Evolutionary conservation across 2,329 filamentous ascomycete species (phyloP).

Genomic region (Aspergillus hiratsukae): DNA sequence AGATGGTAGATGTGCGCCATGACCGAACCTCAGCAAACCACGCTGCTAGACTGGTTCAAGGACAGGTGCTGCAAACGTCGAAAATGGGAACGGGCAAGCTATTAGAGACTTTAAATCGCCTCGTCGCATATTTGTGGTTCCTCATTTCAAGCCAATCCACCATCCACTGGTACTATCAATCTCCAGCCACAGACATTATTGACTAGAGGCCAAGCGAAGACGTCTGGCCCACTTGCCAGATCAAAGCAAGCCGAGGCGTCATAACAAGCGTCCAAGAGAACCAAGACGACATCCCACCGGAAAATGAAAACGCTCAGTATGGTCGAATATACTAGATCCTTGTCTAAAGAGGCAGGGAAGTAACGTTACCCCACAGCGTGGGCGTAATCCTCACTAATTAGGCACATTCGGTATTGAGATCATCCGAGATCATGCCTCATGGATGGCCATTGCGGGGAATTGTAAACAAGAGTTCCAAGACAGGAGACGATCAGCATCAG

Average conservation of each 20-base stretch:
- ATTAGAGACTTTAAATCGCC: background rate
- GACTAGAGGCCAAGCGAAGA: background rate
- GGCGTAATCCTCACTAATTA: background rate
- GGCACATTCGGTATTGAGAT: background rate
- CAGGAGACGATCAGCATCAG: background rate
- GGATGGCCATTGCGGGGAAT: background rate
- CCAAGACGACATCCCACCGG: background rate
- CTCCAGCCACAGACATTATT: background rate
- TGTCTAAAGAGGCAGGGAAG: background rate
- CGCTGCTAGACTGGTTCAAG: background rate
- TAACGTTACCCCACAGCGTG: background rate
- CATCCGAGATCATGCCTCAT: too few species aligned
- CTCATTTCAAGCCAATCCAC: background rate
- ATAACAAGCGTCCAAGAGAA: background rate
- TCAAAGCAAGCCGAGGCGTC: background rate
- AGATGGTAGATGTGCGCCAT: constrained; percentile 11
- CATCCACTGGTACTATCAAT: background rate
- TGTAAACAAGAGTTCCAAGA: background rate
- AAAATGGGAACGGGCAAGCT: background rate
- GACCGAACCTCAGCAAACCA: background rate
- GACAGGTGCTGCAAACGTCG: background rate
- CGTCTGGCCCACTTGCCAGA: background rate
- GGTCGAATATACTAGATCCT: background rate
- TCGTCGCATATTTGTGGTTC: too few species aligned
- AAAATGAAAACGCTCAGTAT: background rate